Conservation (phyloP, 2,329 filamentous ascomycete genomes). For the Fusarium sp. region DNA sequence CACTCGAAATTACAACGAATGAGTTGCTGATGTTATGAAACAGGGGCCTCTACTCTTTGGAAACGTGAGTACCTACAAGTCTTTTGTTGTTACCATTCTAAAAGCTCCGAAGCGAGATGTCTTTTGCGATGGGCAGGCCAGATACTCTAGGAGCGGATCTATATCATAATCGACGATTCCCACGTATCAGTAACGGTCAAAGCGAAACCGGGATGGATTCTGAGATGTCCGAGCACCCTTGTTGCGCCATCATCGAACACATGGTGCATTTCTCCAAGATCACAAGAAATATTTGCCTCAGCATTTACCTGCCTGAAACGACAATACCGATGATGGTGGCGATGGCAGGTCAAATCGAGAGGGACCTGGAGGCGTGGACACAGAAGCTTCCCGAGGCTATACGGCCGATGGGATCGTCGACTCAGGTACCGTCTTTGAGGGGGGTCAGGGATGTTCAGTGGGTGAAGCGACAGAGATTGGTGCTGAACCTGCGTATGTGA, state of each 20-base stretch:
- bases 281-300: neutral
- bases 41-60: neutral
- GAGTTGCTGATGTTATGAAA: fast-evolving
- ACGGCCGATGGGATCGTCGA: neutral
- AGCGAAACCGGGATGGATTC: neutral
- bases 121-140: neutral
- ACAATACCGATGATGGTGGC: neutral
- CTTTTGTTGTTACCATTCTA: fast-evolving
- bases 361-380: neutral
- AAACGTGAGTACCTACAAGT: neutral
- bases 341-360: neutral
- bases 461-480: neutral
- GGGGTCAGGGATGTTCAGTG: neutral
- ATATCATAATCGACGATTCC: neutral
- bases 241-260: neutral
- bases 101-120: neutral
- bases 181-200: neutral
- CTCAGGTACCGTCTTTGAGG: neutral
- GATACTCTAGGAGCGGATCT: neutral
- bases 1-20: fast-evolving
- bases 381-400: neutral
- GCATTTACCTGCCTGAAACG: neutral
- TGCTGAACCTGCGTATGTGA: neutral
- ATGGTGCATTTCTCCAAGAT: neutral
- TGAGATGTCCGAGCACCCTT: neutral